A percentile compares a stretch with the other conserved stretches of the same genome.
Evolutionary conservation across 2,329 filamentous ascomycete species (phyloP).

Genomic region (Apiospora koreana): DNA sequence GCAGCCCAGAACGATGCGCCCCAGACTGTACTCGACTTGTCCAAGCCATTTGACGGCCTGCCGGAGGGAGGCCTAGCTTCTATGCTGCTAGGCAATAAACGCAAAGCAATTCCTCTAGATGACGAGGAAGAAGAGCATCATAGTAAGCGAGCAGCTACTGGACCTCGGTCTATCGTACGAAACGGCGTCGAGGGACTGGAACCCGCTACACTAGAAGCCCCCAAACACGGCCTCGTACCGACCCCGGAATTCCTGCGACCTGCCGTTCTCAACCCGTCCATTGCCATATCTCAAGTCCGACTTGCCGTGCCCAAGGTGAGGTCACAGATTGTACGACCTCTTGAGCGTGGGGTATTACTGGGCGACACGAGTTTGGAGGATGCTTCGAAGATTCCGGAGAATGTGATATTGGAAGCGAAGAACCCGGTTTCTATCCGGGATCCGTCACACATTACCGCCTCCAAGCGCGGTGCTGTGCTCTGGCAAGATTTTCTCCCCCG

Average conservation of each 20-base stretch:
- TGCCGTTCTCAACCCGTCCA: slow-evolving; percentile 79
- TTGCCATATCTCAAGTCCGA: slow-evolving; percentile 80
- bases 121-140: slow-evolving; percentile 70
- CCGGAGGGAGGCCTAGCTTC: slow-evolving; percentile 85
- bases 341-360: slow-evolving; percentile 66
- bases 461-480: slow-evolving; percentile 75
- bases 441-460: slow-evolving; percentile 80
- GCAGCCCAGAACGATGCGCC: slow-evolving; percentile 69
- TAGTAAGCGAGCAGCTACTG: slow-evolving; percentile 58
- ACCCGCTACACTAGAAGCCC: slow-evolving; percentile 65
- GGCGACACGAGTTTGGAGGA: slow-evolving; percentile 58
- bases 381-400: slow-evolving; percentile 64
- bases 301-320: slow-evolving; percentile 87
- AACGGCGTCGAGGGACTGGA: slow-evolving; percentile 79
- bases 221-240: slow-evolving; percentile 60
- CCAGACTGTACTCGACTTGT: slow-evolving; percentile 83
- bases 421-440: slow-evolving; percentile 80
- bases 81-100: slow-evolving; percentile 89
- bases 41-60: slow-evolving; percentile 89
- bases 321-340: slow-evolving; percentile 76
- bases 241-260: slow-evolving; percentile 86
- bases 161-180: slow-evolving; percentile 72
- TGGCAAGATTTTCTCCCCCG: slow-evolving; percentile 95
- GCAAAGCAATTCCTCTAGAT: slow-evolving; percentile 74
- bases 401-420: slow-evolving; percentile 82